Percentiles rank a stretch among this genome's conserved stretches.
Conservation (phyloP, 768 basidiomycete genomes). For the Boletus reticulatus region DNA sequence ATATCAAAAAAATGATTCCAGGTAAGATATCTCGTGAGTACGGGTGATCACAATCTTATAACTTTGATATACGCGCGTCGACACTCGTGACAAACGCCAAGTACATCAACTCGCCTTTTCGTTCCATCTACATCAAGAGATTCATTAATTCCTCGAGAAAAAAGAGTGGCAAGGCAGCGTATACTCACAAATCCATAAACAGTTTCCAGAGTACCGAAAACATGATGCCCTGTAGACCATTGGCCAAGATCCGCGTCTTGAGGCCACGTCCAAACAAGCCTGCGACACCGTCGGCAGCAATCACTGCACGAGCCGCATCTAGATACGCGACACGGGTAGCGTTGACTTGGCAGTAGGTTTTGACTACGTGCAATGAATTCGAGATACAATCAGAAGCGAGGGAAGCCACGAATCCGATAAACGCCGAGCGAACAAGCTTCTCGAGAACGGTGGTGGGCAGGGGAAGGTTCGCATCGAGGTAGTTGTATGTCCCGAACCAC, state of each 20-base stretch:
- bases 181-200: constrained; percentile 82
- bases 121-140: constrained; percentile 31
- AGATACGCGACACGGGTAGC: constrained; percentile 76
- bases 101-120: constrained; percentile 23
- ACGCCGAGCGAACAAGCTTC: constrained; percentile 74
- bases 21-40: not conserved
- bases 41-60: not conserved
- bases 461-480: constrained; percentile 63
- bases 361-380: constrained; percentile 89
- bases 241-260: constrained; percentile 85
- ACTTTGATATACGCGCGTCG: not conserved
- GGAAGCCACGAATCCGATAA: constrained; percentile 90
- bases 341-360: constrained; percentile 94
- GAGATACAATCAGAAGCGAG: constrained; percentile 82
- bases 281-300: constrained; percentile 68
- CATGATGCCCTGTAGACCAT: constrained; percentile 89
- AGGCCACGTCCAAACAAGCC: constrained; percentile 89
- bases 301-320: constrained; percentile 73
- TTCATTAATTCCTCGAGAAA: not conserved
- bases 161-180: not conserved
- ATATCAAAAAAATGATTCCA: not conserved
- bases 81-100: not conserved
- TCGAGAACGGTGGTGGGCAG: constrained; percentile 47
- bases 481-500: constrained; percentile 90
- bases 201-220: constrained; percentile 90